Base-by-base conservation (phyloP, 2,329 filamentous ascomycete species). In the Aspergillus neoniger region DNA sequence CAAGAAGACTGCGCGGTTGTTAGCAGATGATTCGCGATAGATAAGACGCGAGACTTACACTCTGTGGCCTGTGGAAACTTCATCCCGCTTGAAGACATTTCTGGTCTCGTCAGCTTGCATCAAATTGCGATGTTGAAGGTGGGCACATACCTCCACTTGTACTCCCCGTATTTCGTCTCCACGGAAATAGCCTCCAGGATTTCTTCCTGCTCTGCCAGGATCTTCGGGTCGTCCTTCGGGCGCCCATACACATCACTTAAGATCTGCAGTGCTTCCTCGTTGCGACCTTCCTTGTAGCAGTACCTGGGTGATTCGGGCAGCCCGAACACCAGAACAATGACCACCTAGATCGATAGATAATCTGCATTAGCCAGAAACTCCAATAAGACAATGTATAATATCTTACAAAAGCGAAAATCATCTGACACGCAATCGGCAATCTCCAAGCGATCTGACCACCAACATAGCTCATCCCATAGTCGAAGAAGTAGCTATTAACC, bases 371-470 rank as follows among this genome's bases (percentile, higher is more conserved):
- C 54, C 10, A 51, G 32, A 47, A 48, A 12, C 9, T 30, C 28
- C 17, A 63, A 47, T 55, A 59, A 30, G 41, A 57, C 2, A 5
- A 14, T 12, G 71, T 76, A n/a, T 30, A 79, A 62, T 15, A 74
- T 57, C 81, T 76, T 25, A 77, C 69, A 38, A 81, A 68, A 1
- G 77, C 77, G 57, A 80, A 80, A 14, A 81, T 65, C 53, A 78
- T 76, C 63, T 83, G 81, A 57, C 77, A 81, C 1, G 77, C 79
- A 48, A 82, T 80, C 0, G 80, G 80, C 0, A 82, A 62, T 19
- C 81, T 71, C 80, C 80, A 83, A 1, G 78, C 78, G 12, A 81
- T 76, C 6, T 74, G 71, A 0, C 80, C 80, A 12, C 70, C 67
- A 1, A 77, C 68, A 55, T 69, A 76, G 47, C 68, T 71, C 73